phyloP scores from a whole-genome alignment of 2,329 filamentous ascomycete species.

The Sclerotinia minor region DNA sequence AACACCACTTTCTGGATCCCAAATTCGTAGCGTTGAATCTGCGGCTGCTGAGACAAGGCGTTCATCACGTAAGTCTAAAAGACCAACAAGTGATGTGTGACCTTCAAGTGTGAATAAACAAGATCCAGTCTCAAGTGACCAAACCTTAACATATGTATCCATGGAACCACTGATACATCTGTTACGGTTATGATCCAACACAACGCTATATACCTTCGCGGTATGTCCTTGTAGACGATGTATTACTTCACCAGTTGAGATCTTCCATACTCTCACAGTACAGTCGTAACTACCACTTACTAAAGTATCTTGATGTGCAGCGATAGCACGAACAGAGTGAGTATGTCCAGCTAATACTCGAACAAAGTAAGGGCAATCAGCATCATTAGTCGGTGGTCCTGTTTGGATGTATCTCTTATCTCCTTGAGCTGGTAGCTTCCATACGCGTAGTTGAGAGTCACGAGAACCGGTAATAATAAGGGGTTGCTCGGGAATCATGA shows the following conservation, averaged over 20 bases:
- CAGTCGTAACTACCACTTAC: constrained; percentile 97
- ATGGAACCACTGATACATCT: constrained; percentile 97
- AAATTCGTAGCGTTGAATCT: constrained; percentile 91
- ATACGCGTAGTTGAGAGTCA: constrained; percentile 90
- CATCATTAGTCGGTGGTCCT: constrained; percentile 68
- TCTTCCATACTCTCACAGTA: constrained; percentile 94
- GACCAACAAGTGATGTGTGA: constrained; percentile 85
- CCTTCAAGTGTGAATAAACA: constrained; percentile 90
- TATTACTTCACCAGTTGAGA: constrained; percentile 86
- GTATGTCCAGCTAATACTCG: constrained; percentile 82
- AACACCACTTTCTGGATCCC: constrained; percentile 90
- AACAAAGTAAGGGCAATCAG: constrained; percentile 92
- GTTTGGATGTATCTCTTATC: constrained; percentile 78
- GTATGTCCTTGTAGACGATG: constrained; percentile 84
- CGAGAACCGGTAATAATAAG: constrained; percentile 96
- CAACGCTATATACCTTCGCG: constrained; percentile 96
- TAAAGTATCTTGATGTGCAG: constrained; percentile 91
- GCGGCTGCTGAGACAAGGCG: constrained; percentile 92
- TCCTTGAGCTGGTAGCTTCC: constrained; percentile 82
- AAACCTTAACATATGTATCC: constrained; percentile 97
- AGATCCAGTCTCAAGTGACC: constrained; percentile 84
- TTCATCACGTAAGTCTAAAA: constrained; percentile 86
- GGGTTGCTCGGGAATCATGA: constrained; percentile 92
- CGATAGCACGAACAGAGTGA: constrained; percentile 94
- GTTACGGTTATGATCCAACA: constrained; percentile 86